Base-by-base conservation (phyloP, 805 yeast genomes). In the Zygotorulaspora sp. region DNA sequence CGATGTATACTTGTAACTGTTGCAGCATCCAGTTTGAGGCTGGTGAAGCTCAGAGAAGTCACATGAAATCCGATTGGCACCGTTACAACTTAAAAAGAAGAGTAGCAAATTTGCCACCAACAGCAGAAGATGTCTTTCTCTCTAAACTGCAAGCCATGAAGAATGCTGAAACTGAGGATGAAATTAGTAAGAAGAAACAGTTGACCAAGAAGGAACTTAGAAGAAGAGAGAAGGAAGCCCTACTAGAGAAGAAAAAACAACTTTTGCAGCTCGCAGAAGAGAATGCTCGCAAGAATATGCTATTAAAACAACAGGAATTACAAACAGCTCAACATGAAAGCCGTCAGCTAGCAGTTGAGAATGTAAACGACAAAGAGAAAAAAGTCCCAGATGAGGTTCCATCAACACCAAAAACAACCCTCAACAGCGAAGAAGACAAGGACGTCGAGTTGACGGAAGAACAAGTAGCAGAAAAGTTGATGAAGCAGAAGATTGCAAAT, bases 21-120 rank as follows among this genome's bases (percentile, higher is more conserved):
- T 92, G 98, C 62, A 80, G 77, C 18, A 71, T 90, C 47, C 80
- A 79, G 35, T 92, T 92, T 52, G 75, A 80, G 18, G 65, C 77
- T 8, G 78, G 95, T 2, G 83, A 76, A 37, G 76, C 76, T 53
- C 98, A 92, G 66, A 73, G 97, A 52, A 66, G 69, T 35, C 98
- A 92, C 60, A 92, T 92, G 98, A 86, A 85, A 58, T 77, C 96
- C 2, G 98, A 92, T 45, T 92, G 98, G 98, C 98, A 92, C 63
- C 75, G 97, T 55, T 92, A 92, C 63, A 92, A 92, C 58, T 73
- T 92, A 53, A 92, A 92, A 60, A 78, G 98, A 68, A 74, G 95
- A 58, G 97, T 92, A 11, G 96, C 97, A 0, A 75, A 72, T 32
- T 66, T 88, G 44, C 94, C 95, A 14, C 77, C 95, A 0, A 78